Percentiles rank a stretch among this genome's conserved stretches.
phyloP scores from a whole-genome alignment of 169 alveolate genomes.

The Eimeria sp. region DNA sequence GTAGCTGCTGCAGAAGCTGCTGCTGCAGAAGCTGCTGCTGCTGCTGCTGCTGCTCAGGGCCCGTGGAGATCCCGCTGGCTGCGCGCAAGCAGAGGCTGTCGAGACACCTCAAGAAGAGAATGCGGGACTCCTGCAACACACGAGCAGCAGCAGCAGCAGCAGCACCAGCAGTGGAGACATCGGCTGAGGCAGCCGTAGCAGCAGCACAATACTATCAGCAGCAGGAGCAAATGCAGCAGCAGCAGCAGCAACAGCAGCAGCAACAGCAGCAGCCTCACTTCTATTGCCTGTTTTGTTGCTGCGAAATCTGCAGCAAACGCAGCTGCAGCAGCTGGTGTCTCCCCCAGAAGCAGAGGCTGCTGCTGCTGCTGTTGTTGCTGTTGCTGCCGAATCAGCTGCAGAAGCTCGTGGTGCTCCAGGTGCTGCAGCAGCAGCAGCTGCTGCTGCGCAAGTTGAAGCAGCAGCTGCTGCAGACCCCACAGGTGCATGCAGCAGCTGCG shows the following conservation, averaged over 20 bases:
- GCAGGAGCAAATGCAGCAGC: background rate
- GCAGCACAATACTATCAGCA: background rate
- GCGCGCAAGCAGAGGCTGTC: conserved; percentile 21
- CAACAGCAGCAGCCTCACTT: conserved; percentile 5
- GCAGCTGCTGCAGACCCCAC: too few relatives aligned
- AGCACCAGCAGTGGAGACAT: background rate
- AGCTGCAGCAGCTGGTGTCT: background rate
- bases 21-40: background rate
- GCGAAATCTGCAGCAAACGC: background rate
- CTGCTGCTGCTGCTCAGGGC: too few relatives aligned
- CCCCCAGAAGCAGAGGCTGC: background rate
- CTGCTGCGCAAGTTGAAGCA: too few relatives aligned
- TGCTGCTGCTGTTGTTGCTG: background rate
- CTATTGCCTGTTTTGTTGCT: background rate
- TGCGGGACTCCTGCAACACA: background rate
- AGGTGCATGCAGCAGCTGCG: conserved; percentile 15
- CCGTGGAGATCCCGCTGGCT: background rate
- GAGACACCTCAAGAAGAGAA: background rate
- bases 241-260: background rate
- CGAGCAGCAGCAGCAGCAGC: conserved; percentile 35
- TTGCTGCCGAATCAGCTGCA: background rate
- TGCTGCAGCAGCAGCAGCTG: background rate
- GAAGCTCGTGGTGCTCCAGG: background rate
- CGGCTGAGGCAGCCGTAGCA: background rate
- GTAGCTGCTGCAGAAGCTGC: background rate